phyloP scores from a whole-genome alignment of 805 yeast species.

The Ogataea neopini region DNA sequence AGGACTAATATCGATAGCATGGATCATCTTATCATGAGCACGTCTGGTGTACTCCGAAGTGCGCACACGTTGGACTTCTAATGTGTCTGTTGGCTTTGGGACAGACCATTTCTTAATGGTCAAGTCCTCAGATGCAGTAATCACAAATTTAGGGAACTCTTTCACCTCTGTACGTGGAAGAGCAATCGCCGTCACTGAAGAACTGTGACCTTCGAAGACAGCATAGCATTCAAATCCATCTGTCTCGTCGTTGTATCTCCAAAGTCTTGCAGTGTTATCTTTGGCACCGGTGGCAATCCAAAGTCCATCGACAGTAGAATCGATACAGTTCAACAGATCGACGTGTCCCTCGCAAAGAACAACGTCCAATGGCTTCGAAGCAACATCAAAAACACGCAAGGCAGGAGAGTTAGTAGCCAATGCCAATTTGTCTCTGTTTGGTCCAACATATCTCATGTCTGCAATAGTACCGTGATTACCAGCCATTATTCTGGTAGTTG shows the following conservation, averaged over 20 bases:
- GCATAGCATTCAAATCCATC: slow-evolving; percentile 50
- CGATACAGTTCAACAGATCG: slow-evolving; percentile 81
- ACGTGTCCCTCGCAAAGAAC: slow-evolving; percentile 75
- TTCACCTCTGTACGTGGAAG: slow-evolving; percentile 56
- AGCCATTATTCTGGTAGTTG: slow-evolving; percentile 59
- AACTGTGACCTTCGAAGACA: slow-evolving; percentile 81
- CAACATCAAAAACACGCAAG: slow-evolving; percentile 68
- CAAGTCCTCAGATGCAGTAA: slow-evolving; percentile 84
- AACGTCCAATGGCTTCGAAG: slow-evolving; percentile 58
- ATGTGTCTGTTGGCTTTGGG: slow-evolving; percentile 42
- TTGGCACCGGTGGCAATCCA: slow-evolving; percentile 95
- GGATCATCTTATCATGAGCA: slow-evolving; percentile 97
- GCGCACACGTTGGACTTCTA: slow-evolving; percentile 40
- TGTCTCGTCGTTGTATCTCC: slow-evolving; percentile 60
- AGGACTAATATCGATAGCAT: slow-evolving; percentile 86
- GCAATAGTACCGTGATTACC: slow-evolving; percentile 97
- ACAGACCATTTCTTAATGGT: slow-evolving; percentile 86
- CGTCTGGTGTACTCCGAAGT: slow-evolving; percentile 85
- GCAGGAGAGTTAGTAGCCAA: slow-evolving; percentile 94
- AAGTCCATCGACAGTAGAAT: slow-evolving; percentile 71
- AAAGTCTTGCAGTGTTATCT: slow-evolving; percentile 80
- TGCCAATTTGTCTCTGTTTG: slow-evolving; percentile 58
- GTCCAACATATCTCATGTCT: slow-evolving; percentile 79
- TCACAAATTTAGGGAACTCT: slow-evolving; percentile 59
- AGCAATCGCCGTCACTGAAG: slow-evolving; percentile 80